These are phyloP conservation scores for Leavenworthia alabamica DNA, from an alignment of 345 rosid genomes.

Conservation along the genomic window DNA sequence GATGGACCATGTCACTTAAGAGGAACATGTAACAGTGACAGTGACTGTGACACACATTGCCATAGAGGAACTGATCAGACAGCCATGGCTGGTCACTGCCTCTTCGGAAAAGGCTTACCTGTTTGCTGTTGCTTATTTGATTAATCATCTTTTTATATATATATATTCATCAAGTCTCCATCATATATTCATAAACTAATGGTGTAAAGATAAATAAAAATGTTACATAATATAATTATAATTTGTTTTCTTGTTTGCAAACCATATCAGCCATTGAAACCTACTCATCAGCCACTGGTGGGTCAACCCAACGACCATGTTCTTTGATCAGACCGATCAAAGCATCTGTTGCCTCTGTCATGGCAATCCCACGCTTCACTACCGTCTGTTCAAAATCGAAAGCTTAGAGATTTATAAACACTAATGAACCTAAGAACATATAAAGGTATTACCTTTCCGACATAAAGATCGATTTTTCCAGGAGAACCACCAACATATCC, in stretches of 20 bases:
- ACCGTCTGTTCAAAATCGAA: constrained; percentile 71
- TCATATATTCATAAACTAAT: not conserved
- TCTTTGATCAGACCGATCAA: constrained; percentile 89
- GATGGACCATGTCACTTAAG: constrained; percentile 31
- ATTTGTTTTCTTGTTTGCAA: not conserved
- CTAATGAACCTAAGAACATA: not conserved
- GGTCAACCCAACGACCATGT: constrained; percentile 89
- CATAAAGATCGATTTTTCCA: constrained; percentile 93
- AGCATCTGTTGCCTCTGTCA: constrained; percentile 81
- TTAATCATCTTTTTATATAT: not conserved
- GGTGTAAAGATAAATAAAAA: not conserved
- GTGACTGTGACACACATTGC: constrained; percentile 24
- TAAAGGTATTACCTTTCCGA: constrained; percentile 63
- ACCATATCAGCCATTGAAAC: too few relatives aligned
- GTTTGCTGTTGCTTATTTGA: constrained; percentile 30
- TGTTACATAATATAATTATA: not conserved
- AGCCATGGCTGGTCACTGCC: constrained; percentile 17
- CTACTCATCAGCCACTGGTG: constrained; percentile 51
- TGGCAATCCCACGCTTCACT: constrained; percentile 91
- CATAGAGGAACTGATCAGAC: not conserved
- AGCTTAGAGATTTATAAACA: too few relatives aligned
- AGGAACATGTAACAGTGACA: constrained; percentile 19
- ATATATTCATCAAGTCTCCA: too few relatives aligned
- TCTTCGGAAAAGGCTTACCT: constrained; percentile 5
- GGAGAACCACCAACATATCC: constrained; percentile 98